Conservation (phyloP, 139 green algal genomes). For the Pseudopediastrum boryanum region DNA sequence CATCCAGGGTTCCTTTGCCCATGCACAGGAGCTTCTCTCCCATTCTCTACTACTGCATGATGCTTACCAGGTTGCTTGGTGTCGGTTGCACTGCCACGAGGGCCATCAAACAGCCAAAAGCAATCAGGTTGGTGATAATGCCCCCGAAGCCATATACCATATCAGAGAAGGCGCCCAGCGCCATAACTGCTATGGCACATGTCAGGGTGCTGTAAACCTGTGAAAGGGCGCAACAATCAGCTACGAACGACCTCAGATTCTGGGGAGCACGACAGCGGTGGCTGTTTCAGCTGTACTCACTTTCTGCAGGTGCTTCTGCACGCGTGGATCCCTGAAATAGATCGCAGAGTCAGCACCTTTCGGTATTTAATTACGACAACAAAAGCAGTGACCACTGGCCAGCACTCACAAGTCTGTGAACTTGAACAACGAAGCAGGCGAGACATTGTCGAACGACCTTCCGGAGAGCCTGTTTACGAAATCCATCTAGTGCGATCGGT, state of each 20-base stretch:
- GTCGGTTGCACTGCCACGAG: slow-evolving; percentile 44
- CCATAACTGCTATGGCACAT: slow-evolving; percentile 40
- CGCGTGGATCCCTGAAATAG: slow-evolving; percentile 41
- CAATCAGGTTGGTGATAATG: slow-evolving; percentile 48
- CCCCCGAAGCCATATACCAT: slow-evolving; percentile 41
- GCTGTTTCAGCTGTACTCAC: background rate
- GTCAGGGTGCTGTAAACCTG: slow-evolving; percentile 74
- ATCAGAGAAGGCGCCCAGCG: slow-evolving; percentile 43
- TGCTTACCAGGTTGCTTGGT: slow-evolving; percentile 47
- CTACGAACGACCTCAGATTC: background rate
- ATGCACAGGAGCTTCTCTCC: too few relatives aligned
- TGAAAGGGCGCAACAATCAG: background rate
- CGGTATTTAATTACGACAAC: too few relatives aligned
- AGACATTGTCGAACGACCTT: slow-evolving; percentile 10
- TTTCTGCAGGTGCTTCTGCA: slow-evolving; percentile 61
- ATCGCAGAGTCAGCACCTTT: too few relatives aligned
- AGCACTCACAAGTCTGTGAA: slow-evolving; percentile 33
- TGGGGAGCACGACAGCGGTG: background rate
- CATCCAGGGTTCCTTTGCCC: too few relatives aligned
- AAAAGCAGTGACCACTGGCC: too few relatives aligned
- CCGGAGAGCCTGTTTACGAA: slow-evolving; percentile 15
- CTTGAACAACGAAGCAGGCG: slow-evolving; percentile 4
- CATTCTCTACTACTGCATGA: too few relatives aligned
- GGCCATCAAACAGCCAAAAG: slow-evolving; percentile 51
- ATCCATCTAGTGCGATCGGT: slow-evolving; percentile 5